Base-by-base conservation (phyloP, 352 stramenopile genomes). In the Phytophthora pinifolia region DNA sequence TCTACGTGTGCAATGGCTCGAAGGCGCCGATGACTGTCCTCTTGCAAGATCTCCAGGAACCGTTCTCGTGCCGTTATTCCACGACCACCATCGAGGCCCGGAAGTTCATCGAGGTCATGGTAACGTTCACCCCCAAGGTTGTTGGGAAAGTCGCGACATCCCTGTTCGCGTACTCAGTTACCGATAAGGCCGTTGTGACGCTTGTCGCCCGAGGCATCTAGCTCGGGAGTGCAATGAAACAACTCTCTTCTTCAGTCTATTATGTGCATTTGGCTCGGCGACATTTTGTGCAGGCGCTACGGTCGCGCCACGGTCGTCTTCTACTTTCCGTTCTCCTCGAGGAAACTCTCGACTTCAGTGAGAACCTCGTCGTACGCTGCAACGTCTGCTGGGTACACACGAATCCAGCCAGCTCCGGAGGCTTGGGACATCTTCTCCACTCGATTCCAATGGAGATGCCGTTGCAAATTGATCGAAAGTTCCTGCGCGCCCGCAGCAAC, bases 361-460 rank as follows among this genome's bases (percentile, higher is more conserved):
- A 92, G 62, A 22, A 96, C 86, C 38, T 96, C 86, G 13, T 82
- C 72, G 31, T 85, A 96, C 2, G 57, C 41, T 5, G 83, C 86
- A 32, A 96, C 86, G 15, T 90, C 83, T 35, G 72, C 63, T 35
- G 86, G 86, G 47, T 96, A 96, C 33, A 96, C 83, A 25, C 83
- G 82, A 46, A 96, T 91, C 86, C 86, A 96, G 1, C 80, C 83
- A 31, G 75, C 72, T 8, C 86, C 86, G 3, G 86, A 92, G 43
- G 94, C 86, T 47, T 94, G 83, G 8, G 74, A 87, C 86, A 96
- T 94, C 44, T 96, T 94, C 55, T 94, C 83, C 5, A 90, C 74
- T 31, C 86, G 83, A 33, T 94, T 89, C 86, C 86, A 96, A 54
- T 94, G 82, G 30, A 96, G 65, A 71, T 96, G 86, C 18, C 82